Percentiles rank a stretch among this genome's conserved stretches.
Evolutionary conservation across 257 asterid species (phyloP).

Genomic region (Ilex asprella): DNA sequence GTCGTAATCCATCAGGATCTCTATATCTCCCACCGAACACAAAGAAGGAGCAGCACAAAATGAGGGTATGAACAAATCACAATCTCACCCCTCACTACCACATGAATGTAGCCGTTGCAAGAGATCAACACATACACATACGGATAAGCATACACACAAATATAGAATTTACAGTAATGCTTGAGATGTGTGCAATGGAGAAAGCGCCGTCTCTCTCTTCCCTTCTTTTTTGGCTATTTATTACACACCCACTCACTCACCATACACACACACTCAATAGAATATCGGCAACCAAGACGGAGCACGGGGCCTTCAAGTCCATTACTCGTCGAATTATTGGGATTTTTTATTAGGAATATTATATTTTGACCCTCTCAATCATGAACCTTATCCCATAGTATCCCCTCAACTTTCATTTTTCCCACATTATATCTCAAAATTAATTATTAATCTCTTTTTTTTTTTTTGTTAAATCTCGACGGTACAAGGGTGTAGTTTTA

Average conservation of each 20-base stretch:
- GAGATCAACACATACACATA: not conserved
- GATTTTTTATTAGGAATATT: not conserved
- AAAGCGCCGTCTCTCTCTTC: not conserved
- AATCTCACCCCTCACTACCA: not conserved
- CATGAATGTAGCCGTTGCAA: slow-evolving; percentile 14
- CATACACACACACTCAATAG: not conserved
- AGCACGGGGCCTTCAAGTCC: slow-evolving; percentile 9
- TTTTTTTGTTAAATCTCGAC: too few species aligned
- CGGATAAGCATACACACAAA: not conserved
- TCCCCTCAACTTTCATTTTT: too few species aligned
- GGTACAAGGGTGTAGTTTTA: too few species aligned
- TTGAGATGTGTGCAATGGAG: slow-evolving; percentile 16
- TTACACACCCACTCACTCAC: not conserved
- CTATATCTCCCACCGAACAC: not conserved
- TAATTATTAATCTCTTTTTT: too few species aligned
- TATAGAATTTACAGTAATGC: not conserved
- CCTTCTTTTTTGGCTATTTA: slow-evolving; percentile 1
- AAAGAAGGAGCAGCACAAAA: not conserved
- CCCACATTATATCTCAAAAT: too few species aligned
- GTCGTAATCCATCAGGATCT: slow-evolving; percentile 10
- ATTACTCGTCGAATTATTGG: not conserved
- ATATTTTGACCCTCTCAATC: too few species aligned
- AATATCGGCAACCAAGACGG: not conserved
- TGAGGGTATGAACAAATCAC: not conserved
- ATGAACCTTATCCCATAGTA: too few species aligned